Percentiles rank a stretch among this genome's conserved stretches.
These are phyloP conservation scores for Wallacemonas sp. DNA, from an alignment of 208 protist genomes.

Conservation along the genomic window DNA sequence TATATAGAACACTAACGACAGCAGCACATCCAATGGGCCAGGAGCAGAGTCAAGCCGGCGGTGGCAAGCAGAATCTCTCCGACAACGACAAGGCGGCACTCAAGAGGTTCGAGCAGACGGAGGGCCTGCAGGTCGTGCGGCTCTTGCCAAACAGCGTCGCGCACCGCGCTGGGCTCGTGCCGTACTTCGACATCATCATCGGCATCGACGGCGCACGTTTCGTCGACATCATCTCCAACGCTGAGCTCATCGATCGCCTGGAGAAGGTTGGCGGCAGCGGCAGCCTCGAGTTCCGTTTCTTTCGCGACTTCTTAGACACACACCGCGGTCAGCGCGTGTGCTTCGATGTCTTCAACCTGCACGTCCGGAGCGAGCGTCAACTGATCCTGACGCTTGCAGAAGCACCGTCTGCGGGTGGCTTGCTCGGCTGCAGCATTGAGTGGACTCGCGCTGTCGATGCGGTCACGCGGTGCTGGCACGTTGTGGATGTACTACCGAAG, in stretches of 20 bases:
- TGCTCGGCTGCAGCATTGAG: constrained; percentile 88
- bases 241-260: not conserved
- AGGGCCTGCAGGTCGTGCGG: constrained; percentile 81
- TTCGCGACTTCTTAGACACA: constrained; percentile 51
- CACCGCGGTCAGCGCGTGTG: constrained; percentile 38
- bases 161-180: constrained; percentile 67
- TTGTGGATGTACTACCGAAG: constrained; percentile 61
- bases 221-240: constrained; percentile 15
- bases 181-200: constrained; percentile 90
- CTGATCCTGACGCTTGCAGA: constrained; percentile 37
- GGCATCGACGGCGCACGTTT: constrained; percentile 52
- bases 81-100: not conserved
- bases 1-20: not conserved
- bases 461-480: constrained; percentile 49
- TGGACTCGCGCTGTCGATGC: constrained; percentile 44
- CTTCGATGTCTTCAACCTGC: constrained; percentile 77
- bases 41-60: constrained; percentile 33
- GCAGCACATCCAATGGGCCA: constrained; percentile 49
- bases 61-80: not conserved
- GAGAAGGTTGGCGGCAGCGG: constrained; percentile 7
- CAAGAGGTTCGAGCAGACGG: constrained; percentile 24
- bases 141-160: constrained; percentile 78
- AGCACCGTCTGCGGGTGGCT: constrained; percentile 48
- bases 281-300: constrained; percentile 38
- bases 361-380: constrained; percentile 55